phyloP scores from a whole-genome alignment of 768 basidiomycete species.

The Tricholoma hemisulphureum region DNA sequence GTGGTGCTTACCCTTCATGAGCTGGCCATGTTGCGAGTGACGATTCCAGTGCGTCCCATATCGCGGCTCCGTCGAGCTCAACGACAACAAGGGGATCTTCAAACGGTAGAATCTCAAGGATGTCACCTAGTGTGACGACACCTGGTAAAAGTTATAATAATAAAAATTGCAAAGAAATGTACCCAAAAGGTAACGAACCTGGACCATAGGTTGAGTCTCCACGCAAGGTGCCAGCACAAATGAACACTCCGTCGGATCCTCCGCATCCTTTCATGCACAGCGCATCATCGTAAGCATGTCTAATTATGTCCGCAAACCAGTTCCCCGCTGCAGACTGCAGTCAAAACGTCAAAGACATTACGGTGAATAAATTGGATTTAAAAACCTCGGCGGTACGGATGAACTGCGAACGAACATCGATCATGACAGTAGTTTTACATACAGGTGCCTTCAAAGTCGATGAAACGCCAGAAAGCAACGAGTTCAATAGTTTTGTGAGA shows the following conservation, averaged over 20 bases:
- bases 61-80: conserved; percentile 71
- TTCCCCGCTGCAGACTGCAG: conserved; percentile 67
- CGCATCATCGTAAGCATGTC: conserved; percentile 79
- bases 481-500: conserved; percentile 58
- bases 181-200: conserved; percentile 43
- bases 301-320: conserved; percentile 83
- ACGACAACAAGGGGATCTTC: conserved; percentile 82
- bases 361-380: not conserved
- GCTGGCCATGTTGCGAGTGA: conserved; percentile 79
- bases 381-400: conserved; percentile 72
- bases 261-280: conserved; percentile 54
- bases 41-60: conserved; percentile 80
- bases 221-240: conserved; percentile 80
- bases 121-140: conserved; percentile 76
- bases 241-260: conserved; percentile 77
- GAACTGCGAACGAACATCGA: conserved; percentile 74
- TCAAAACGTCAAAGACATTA: not conserved
- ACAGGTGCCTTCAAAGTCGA: conserved; percentile 71
- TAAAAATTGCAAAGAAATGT: not conserved
- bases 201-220: conserved; percentile 86
- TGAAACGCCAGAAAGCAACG: conserved; percentile 66
- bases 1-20: conserved; percentile 72
- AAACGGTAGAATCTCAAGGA: conserved; percentile 86
- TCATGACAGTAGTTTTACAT: conserved; percentile 61
- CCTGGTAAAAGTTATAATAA: conserved; percentile 40